Conservation (phyloP, 805 yeast genomes). For the Metschnikowia shivogae region DNA sequence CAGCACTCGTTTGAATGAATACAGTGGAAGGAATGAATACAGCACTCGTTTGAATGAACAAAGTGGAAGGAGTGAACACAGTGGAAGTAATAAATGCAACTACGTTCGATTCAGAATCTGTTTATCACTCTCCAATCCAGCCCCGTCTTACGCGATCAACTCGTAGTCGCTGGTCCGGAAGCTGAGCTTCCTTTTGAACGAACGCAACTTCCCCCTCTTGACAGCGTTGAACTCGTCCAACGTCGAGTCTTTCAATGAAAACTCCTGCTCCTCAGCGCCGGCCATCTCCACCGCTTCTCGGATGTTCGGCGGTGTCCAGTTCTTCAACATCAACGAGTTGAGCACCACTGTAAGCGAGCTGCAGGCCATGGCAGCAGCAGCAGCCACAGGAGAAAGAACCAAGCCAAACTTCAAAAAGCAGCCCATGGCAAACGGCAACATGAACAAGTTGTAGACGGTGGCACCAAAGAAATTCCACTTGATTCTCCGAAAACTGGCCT, state of each 20-base stretch:
- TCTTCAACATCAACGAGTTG: constrained; percentile 68
- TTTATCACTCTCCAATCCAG: too few relatives aligned
- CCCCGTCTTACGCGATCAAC: background rate
- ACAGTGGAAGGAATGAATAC: too few relatives aligned
- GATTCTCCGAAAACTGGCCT: constrained; percentile 66
- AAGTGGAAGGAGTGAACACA: too few relatives aligned
- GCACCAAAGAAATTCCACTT: constrained; percentile 87
- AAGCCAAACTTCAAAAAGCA: constrained; percentile 73
- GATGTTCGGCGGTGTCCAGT: constrained; percentile 46
- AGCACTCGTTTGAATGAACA: too few relatives aligned
- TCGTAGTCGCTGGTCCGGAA: background rate
- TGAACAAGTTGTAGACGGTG: constrained; percentile 70
- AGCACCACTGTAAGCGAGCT: constrained; percentile 86
- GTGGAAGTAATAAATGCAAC: background rate
- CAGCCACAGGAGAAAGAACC: constrained; percentile 80
- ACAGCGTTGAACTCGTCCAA: constrained; percentile 14
- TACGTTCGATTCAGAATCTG: too few relatives aligned
- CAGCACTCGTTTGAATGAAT: too few relatives aligned
- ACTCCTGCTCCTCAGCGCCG: constrained; percentile 6
- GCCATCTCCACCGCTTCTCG: constrained; percentile 1
- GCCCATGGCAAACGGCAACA: constrained; percentile 95
- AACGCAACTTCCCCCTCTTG: constrained; percentile 1
- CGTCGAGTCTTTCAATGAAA: constrained; percentile 12
- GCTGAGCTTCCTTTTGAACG: background rate
- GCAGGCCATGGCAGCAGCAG: constrained; percentile 89